Conservation (phyloP, 768 basidiomycete species). For the Omphalotus guepiniiformis region DNA sequence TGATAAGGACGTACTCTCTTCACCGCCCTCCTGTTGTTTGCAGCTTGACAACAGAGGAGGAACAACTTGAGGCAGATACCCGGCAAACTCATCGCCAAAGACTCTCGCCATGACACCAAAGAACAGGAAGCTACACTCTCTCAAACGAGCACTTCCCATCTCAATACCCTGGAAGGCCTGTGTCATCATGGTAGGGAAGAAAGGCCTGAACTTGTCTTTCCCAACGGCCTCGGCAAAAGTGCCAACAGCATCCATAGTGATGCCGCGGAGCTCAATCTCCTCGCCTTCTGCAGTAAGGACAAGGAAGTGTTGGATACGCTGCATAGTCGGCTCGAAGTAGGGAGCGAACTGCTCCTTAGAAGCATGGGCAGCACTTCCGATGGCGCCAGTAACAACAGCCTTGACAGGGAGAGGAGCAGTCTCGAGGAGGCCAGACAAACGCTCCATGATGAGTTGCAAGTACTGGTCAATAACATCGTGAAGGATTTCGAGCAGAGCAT, state of each 20-base stretch:
- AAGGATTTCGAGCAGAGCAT: slow-evolving; percentile 92
- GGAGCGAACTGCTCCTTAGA: slow-evolving; percentile 87
- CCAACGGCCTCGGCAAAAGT: slow-evolving; percentile 98
- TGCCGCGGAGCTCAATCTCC: slow-evolving; percentile 91
- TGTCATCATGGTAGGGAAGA: slow-evolving; percentile 95
- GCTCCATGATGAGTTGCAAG: slow-evolving; percentile 91
- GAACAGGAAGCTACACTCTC: slow-evolving; percentile 97
- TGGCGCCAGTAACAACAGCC: slow-evolving; percentile 93
- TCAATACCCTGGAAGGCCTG: slow-evolving; percentile 88
- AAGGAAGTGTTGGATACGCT: slow-evolving; percentile 84
- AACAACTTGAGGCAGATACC: slow-evolving; percentile 81
- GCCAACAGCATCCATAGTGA: slow-evolving; percentile 98
- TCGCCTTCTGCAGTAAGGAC: slow-evolving; percentile 83
- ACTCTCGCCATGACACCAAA: slow-evolving; percentile 98
- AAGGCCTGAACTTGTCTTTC: slow-evolving; percentile 89
- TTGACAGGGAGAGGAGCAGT: slow-evolving; percentile 85
- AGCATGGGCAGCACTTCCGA: slow-evolving; percentile 96
- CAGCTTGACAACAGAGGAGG: slow-evolving; percentile 81
- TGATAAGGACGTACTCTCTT: slow-evolving; percentile 45
- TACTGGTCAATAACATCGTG: slow-evolving; percentile 89
- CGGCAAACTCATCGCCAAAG: slow-evolving; percentile 90
- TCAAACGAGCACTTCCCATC: slow-evolving; percentile 79
- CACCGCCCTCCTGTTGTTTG: slow-evolving; percentile 78
- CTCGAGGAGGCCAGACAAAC: slow-evolving; percentile 81
- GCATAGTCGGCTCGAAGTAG: slow-evolving; percentile 92